Base-by-base conservation (phyloP, 2,329 filamentous ascomycete genomes). In the Emericellopsis atlantica region DNA sequence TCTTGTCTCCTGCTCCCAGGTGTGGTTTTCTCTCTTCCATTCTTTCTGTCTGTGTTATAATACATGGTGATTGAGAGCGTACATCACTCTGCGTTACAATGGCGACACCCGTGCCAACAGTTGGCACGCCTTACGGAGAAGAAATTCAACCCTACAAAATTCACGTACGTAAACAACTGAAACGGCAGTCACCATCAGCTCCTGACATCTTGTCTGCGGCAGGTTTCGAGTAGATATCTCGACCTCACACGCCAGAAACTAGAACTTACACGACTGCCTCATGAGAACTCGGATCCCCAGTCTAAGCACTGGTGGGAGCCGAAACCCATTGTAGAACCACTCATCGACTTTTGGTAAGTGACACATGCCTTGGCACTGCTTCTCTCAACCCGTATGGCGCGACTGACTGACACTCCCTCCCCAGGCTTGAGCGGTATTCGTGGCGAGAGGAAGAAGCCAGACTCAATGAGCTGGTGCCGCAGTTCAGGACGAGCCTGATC, bases 191-290 rank as follows among this genome's bases (percentile, higher is more conserved):
- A 12, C 26, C 8, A 29, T 29, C 9, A 12, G 12, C 12, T 9
- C 12, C 26, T 29, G 26, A 29, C 12, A 12, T 29, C 12, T 29
- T 29, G 3, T 16, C 12, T 15, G 29, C 24, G 7, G 16, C 42
- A 81, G 78, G 72, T 84, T 14, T 82, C 79, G 3, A 73, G 70
- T 41, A 76, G 72, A 50, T 84, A 84, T 54, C 66, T 84, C 2
- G 72, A 81, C 36, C 65, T 84, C 44, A 84, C 80, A 6, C 70
- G 64, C 51, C 72, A 76, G 54, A 85, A 84, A 55, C 65, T 84
- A 9, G 75, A 82, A 51, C 65, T 83, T 36, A 78, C 77, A 18
- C 66, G 80, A 43, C 58, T 84, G 24, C 80, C 80, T 33, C 73
- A 76, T 49, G 76, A 81, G 48, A 51, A 67, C 3, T 58, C 64